phyloP scores from a whole-genome alignment of 2,329 filamentous ascomycete genomes.

The Colletotrichum nymphaeae region DNA sequence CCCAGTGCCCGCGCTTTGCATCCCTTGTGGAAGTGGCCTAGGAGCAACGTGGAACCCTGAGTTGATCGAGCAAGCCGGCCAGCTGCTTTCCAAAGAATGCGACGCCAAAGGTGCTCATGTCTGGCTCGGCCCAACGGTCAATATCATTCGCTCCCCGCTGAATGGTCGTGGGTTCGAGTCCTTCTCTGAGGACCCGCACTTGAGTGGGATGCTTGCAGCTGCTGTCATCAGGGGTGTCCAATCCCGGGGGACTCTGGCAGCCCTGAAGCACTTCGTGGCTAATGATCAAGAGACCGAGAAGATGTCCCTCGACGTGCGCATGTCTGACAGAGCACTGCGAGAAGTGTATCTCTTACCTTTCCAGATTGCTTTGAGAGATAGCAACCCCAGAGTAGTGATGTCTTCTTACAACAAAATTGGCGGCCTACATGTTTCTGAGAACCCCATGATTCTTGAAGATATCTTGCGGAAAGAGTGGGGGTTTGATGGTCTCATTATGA shows the following conservation, averaged over 20 bases:
- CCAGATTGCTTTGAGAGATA: conserved; percentile 65
- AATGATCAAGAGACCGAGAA: conserved; percentile 71
- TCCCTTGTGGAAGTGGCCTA: conserved; percentile 68
- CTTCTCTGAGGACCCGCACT: conserved; percentile 67
- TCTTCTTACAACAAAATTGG: conserved; percentile 70
- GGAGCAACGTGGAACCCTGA: conserved; percentile 68
- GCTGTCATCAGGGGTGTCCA: conserved; percentile 67
- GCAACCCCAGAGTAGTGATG: conserved; percentile 67
- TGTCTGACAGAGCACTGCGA: conserved; percentile 66
- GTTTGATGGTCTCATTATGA: conserved; percentile 68
- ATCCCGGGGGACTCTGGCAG: conserved; percentile 65
- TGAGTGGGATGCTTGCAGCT: conserved; percentile 65
- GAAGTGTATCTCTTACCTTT: conserved; percentile 70
- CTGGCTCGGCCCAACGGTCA: conserved; percentile 71
- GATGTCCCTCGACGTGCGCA: conserved; percentile 64
- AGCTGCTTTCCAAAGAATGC: conserved; percentile 63
- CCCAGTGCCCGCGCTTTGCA: conserved; percentile 67
- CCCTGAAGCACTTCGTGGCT: conserved; percentile 71
- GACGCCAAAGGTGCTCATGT: conserved; percentile 67
- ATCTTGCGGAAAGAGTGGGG: conserved; percentile 68
- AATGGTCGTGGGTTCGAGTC: conserved; percentile 71
- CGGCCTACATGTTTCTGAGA: conserved; percentile 66
- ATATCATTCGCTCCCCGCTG: conserved; percentile 70
- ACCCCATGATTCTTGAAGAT: conserved; percentile 58
- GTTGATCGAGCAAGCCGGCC: conserved; percentile 62